Evolutionary conservation across 2,329 filamentous ascomycete species (phyloP).

Genomic region (Cercospora zeae-maydis): DNA sequence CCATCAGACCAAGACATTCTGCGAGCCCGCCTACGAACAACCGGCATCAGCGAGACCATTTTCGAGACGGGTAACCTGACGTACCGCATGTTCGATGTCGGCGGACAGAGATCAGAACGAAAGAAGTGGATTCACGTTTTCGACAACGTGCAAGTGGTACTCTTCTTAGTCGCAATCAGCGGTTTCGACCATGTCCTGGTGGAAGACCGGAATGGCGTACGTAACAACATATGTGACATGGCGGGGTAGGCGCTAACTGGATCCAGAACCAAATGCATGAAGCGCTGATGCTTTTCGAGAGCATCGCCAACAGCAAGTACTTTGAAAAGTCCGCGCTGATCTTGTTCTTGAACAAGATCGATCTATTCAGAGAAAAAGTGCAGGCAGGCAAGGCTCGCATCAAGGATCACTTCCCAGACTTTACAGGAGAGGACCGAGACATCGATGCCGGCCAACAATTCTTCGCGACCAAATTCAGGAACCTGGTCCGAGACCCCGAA

Average conservation of each 20-base stretch:
- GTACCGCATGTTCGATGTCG: slow-evolving; percentile 96
- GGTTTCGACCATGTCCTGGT: slow-evolving; percentile 95
- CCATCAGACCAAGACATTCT: slow-evolving; percentile 94
- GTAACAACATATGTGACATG: slow-evolving; percentile 34
- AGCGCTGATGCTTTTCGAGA: slow-evolving; percentile 53
- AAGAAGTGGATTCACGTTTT: slow-evolving; percentile 99
- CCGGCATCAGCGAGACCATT: slow-evolving; percentile 90
- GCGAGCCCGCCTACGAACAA: slow-evolving; percentile 80
- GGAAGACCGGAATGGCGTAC: slow-evolving; percentile 91
- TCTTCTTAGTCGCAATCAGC: slow-evolving; percentile 92
- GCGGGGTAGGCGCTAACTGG: slow-evolving; percentile 5
- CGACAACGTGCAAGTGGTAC: slow-evolving; percentile 84
- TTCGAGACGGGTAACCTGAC: slow-evolving; percentile 90
- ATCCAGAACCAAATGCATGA: slow-evolving; percentile 54
- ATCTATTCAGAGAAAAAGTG: slow-evolving; percentile 51
- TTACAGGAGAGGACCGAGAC: slow-evolving; percentile 43
- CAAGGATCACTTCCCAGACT: slow-evolving; percentile 50
- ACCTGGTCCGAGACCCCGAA: slow-evolving; percentile 48
- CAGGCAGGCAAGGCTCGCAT: slow-evolving; percentile 46
- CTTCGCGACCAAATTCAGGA: slow-evolving; percentile 51
- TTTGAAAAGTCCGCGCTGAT: slow-evolving; percentile 52
- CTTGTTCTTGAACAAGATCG: slow-evolving; percentile 54
- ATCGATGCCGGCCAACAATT: slow-evolving; percentile 49
- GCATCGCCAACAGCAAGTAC: slow-evolving; percentile 52
- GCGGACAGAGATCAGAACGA: slow-evolving; percentile 84